These are phyloP conservation scores for Ensete ventricosum DNA, from an alignment of 176 grass and related monocot species.

Conservation along the genomic window DNA sequence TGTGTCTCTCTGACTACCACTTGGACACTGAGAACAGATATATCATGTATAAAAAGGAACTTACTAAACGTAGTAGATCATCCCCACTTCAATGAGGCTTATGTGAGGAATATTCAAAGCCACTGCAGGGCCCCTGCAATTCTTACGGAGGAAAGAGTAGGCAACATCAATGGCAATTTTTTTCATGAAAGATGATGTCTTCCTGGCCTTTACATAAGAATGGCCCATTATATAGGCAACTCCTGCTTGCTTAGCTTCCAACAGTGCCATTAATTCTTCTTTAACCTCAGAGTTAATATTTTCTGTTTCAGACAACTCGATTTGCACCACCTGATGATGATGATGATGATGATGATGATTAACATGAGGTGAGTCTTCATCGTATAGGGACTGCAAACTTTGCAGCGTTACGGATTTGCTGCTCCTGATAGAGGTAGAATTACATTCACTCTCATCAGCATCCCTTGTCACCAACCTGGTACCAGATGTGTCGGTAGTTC, in stretches of 20 bases:
- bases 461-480: conserved; percentile 42
- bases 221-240: conserved; percentile 90
- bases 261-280: conserved; percentile 60
- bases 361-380: conserved; percentile 57
- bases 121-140: conserved; percentile 81
- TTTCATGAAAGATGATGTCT: conserved; percentile 67
- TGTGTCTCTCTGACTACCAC: not conserved
- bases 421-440: conserved; percentile 39
- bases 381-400: conserved; percentile 63
- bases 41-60: not conserved
- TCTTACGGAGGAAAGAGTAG: conserved; percentile 91
- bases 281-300: conserved; percentile 45
- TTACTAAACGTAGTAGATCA: conserved; percentile 89
- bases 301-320: conserved; percentile 42
- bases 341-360: conserved; percentile 24
- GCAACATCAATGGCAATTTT: conserved; percentile 76
- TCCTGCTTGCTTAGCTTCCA: conserved; percentile 85
- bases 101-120: conserved; percentile 91
- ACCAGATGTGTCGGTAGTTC: conserved; percentile 32
- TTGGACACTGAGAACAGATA: not conserved
- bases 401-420: conserved; percentile 75
- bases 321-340: conserved; percentile 47
- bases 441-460: conserved; percentile 12
- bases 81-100: conserved; percentile 97
- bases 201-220: conserved; percentile 91